Evolutionary conservation across 2,329 filamentous ascomycete genomes (phyloP).

Genomic region (Alternaria gansuensis): DNA sequence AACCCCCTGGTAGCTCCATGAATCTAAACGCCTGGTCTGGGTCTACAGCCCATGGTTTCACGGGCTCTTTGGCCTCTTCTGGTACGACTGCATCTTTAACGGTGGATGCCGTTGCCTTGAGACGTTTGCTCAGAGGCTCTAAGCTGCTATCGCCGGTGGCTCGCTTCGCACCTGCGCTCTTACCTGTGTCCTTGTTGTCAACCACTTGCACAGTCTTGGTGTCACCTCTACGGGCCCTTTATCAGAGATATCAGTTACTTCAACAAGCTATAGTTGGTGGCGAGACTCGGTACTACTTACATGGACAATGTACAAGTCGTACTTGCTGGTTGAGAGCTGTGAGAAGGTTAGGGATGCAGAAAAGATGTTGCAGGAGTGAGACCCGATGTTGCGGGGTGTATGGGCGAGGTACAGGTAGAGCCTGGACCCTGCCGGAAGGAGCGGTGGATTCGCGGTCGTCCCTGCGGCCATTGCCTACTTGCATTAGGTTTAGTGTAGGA

Average conservation of each 20-base stretch:
- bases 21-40: slow-evolving; percentile 28
- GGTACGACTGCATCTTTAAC: neutral
- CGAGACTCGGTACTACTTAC: slow-evolving; percentile 8
- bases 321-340: neutral
- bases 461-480: slow-evolving; percentile 13
- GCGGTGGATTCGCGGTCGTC: slow-evolving; percentile 14
- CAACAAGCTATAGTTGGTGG: neutral
- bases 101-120: slow-evolving; percentile 1
- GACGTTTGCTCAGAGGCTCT: slow-evolving; percentile 18
- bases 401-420: neutral
- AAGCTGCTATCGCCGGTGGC: neutral
- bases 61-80: neutral
- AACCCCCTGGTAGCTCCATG: slow-evolving; percentile 37
- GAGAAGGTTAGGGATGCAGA: slow-evolving; percentile 13
- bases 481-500: neutral
- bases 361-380: slow-evolving; percentile 19
- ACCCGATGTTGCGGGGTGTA: slow-evolving; percentile 13
- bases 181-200: slow-evolving; percentile 9
- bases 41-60: neutral
- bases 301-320: neutral
- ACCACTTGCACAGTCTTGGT: slow-evolving; percentile 9
- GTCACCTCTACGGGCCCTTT: slow-evolving; percentile 14
- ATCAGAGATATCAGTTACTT: slow-evolving; percentile 6
- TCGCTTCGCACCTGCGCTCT: slow-evolving; percentile 18
- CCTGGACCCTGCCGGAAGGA: slow-evolving; percentile 1